Conservation (phyloP, 2,329 filamentous ascomycete genomes). For the Exophiala sideris region DNA sequence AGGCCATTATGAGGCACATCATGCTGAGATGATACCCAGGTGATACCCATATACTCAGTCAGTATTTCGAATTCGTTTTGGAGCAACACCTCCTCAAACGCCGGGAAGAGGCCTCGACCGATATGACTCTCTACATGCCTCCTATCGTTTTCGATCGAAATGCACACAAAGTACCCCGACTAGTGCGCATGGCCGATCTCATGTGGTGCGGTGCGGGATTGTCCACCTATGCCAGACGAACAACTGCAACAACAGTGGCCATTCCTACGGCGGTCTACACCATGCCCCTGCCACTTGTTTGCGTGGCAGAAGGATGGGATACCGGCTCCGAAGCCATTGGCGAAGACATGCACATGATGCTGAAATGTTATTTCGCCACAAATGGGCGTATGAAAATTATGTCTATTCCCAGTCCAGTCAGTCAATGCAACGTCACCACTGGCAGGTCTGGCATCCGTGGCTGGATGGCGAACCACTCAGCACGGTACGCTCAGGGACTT, state of each 20-base stretch:
- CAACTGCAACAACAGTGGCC: slow-evolving; percentile 60
- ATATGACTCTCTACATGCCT: slow-evolving; percentile 64
- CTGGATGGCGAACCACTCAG: slow-evolving; percentile 56
- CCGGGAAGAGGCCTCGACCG: slow-evolving; percentile 47
- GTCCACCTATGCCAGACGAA: slow-evolving; percentile 56
- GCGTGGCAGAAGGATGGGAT: slow-evolving; percentile 70
- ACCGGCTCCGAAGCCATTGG: slow-evolving; percentile 68
- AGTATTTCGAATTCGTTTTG: slow-evolving; percentile 65
- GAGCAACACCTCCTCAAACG: slow-evolving; percentile 60
- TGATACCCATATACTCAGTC: slow-evolving; percentile 66
- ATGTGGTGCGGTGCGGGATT: slow-evolving; percentile 69
- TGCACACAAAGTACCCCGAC: slow-evolving; percentile 62
- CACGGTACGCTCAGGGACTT: slow-evolving; percentile 68
- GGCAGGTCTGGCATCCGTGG: slow-evolving; percentile 55
- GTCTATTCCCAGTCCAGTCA: slow-evolving; percentile 65
- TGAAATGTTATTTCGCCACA: slow-evolving; percentile 73
- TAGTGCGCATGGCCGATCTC: slow-evolving; percentile 69
- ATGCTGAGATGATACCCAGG: slow-evolving; percentile 42
- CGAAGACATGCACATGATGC: slow-evolving; percentile 73
- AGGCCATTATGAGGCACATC: neutral
- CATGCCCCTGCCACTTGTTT: slow-evolving; percentile 62
- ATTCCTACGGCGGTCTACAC: slow-evolving; percentile 74
- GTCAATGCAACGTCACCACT: slow-evolving; percentile 68
- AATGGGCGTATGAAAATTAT: slow-evolving; percentile 65
- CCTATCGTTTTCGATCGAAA: slow-evolving; percentile 74